phyloP scores from a whole-genome alignment of 148 eudicot species.

The Euryodendron excelsum region DNA sequence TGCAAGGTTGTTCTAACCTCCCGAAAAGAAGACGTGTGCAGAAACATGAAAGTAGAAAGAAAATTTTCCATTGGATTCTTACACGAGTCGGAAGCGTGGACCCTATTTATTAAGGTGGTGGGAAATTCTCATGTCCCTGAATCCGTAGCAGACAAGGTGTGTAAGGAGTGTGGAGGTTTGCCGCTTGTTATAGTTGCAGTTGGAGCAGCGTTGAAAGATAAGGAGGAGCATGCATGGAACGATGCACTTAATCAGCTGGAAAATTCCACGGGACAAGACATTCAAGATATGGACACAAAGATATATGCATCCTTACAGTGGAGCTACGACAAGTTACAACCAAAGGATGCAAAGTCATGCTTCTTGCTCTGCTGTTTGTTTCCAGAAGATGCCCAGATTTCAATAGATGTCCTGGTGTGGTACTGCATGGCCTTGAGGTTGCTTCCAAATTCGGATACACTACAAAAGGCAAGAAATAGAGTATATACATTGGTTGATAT shows the following conservation, averaged over 20 bases:
- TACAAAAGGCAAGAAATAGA: neutral
- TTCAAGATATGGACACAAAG: neutral
- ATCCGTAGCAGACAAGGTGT: neutral
- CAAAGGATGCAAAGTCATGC: neutral
- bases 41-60: no score
- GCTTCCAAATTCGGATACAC: neutral
- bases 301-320: neutral
- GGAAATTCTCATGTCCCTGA: neutral
- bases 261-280: neutral
- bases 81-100: neutral
- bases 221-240: neutral
- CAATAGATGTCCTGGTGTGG: neutral
- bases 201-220: neutral
- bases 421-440: neutral
- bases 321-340: neutral
- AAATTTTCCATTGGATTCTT: neutral
- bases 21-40: neutral
- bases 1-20: constrained; percentile 6
- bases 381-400: constrained; percentile 1
- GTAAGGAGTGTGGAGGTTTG: neutral
- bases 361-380: constrained; percentile 16
- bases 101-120: neutral
- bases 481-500: neutral
- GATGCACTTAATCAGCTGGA: neutral
- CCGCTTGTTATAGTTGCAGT: neutral